Base-by-base conservation (phyloP, 202 grass and related monocot species). In the Bolboschoenoplectus hybrid region DNA sequence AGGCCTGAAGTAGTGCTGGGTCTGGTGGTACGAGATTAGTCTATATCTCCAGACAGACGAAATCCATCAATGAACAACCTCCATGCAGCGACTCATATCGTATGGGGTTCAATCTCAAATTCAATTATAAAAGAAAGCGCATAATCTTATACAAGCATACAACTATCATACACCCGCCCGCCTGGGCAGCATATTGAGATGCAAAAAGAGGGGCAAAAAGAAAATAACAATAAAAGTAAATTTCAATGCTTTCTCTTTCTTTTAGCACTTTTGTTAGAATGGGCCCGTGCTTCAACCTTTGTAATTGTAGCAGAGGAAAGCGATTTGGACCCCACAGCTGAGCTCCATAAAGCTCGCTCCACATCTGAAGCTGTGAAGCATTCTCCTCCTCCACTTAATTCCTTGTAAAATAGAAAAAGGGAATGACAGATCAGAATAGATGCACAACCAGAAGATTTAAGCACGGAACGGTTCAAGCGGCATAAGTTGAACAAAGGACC, bases 271-370 rank as follows among this genome's bases (percentile, higher is more conserved):
- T 9, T 85, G 36, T 88, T 88, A 14, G 91, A 77, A 26, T 81
- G 51, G 3, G 47, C 61, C 79, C 85, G 53, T 7, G 26, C 55
- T 17, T 88, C 64, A 63, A 70, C 67, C 43, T 64, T 74, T 72
- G 67, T 41, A 82, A 86, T 74, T 72, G 67, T 41, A 82, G 88
- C 50, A 49, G 63, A 43, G 36, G 82, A 88, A 10, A 11, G 49
- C 35, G 50, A 79, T 72, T 89, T 93, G 81, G 86, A 92, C 34
- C 86, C 87, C 38, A 93, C 68, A 34, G 78, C 81, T 3, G 95
- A 90, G 82, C 95, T 95, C 95, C 95, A 95, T 26, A 98, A 39
- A 9, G 95, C 91, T 67, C 88, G 89, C 52, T 98, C 95, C 35
- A 98, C 81, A 78, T 98, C 90, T 1, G 89, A 88, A 38, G 93